Evolutionary conservation across 2,329 filamentous ascomycete species (phyloP), one percentile per base, ranked within the genome.

Genomic region (Ramichloridium luteum): DNA sequence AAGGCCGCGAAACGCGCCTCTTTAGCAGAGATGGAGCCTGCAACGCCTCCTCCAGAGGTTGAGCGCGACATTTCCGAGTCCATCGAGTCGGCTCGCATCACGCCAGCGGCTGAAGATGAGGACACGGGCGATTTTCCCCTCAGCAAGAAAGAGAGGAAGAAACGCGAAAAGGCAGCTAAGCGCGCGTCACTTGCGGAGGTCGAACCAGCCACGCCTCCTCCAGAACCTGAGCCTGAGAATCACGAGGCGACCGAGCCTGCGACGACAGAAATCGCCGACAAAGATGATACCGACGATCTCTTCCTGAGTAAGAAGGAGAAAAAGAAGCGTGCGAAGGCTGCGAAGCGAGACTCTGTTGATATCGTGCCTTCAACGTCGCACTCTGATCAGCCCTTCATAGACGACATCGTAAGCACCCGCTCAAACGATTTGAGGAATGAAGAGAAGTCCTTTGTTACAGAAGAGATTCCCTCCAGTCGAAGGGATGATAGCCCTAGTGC

Each of bases 131-230:
- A 23, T 23, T 18, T 43, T 6, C 62, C 57, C 34, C 39, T 61
- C 26, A 65, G 55, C 48, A 68, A 64, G 45, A 68, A 67, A 48
- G 63, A 68, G 37, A 60, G 60, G 44, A 65, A 63, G 48, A 65
- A 60, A 50, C 53, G 57, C 11, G 60, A 41, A 20, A 46, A 45
- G 26, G 35, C 30, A n/a, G 30, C 30, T 5, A 32, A 27, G 20
- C 30, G 30, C 25, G 25, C 30, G 6, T 14, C 17, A 10, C 15
- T 16, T 16, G 26, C 17, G 4, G 30, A 32, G 27, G 26, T 32
- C 10, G 36, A 33, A 11, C 31, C 31, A 18, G 37, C 31, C 15
- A 28, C 17, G 12, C 33, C 32, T 26, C 25, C 31, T 11, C 28
- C 31, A 6, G 31, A 26, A 5, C 23, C 32, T 13, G 38, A 32